phyloP scores from a whole-genome alignment of 306 rosid species.

The Ceratonia siliqua region DNA sequence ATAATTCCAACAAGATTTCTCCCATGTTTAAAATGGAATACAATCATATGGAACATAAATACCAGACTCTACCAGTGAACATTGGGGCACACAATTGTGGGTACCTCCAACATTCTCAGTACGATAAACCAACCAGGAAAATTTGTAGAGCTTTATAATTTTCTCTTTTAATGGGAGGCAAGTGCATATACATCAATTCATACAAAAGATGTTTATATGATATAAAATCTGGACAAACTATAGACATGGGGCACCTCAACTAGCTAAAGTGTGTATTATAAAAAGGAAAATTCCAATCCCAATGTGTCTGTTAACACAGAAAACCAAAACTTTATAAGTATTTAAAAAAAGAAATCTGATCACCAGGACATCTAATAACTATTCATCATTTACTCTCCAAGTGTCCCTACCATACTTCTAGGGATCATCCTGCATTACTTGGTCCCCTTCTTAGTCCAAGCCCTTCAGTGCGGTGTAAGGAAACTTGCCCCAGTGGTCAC shows the following conservation, averaged over 20 bases:
- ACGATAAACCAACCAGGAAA: conserved; percentile 7
- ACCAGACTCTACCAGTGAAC: not conserved
- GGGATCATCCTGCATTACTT: conserved; percentile 57
- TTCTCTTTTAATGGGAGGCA: not conserved
- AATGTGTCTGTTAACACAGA: conserved; percentile 32
- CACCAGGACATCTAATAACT: conserved; percentile 38
- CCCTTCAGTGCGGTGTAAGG: conserved; percentile 54
- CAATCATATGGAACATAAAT: not conserved
- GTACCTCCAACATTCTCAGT: conserved; percentile 12
- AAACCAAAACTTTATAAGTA: conserved; percentile 34
- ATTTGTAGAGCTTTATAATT: not conserved
- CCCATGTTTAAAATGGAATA: conserved; percentile 11
- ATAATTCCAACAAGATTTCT: not conserved
- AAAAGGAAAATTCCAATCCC: conserved; percentile 34
- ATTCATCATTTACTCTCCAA: conserved; percentile 40
- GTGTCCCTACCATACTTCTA: conserved; percentile 54
- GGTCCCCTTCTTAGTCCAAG: conserved; percentile 67
- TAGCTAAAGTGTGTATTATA: conserved; percentile 12
- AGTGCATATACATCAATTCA: conserved; percentile 13
- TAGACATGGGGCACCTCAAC: conserved; percentile 23
- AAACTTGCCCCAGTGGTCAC: conserved; percentile 47
- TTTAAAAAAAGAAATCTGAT: conserved; percentile 34
- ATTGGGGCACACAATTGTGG: not conserved
- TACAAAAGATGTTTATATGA: conserved; percentile 1
- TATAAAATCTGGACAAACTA: conserved; percentile 17